Base-by-base conservation (phyloP, 768 basidiomycete species). In the Nidula microcarpa region DNA sequence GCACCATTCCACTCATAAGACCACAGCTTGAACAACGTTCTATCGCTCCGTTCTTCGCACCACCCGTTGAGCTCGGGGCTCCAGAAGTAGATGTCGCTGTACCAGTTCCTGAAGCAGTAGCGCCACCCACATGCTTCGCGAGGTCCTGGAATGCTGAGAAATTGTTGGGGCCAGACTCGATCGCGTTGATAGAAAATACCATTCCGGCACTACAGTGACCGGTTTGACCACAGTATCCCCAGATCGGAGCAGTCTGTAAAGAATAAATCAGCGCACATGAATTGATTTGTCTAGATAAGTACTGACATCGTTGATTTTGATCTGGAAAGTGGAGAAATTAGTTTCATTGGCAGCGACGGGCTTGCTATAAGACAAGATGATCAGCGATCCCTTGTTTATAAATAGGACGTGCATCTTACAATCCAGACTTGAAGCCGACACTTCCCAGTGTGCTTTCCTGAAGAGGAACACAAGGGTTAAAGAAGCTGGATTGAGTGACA, bases 141-240 rank as follows among this genome's bases (percentile, higher is more conserved):
- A 69, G 60, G 32, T 65, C 63, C 43, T 66, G 56, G 73, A 82
- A 85, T 6, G 76, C 78, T 7, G 64, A 74, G 57, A 80, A 85
- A 63, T 65, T 82, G 61, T 82, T 77, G 16, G 77, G 57, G 18
- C 80, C 74, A 5, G 68, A 64, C 63, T 78, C 77, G 23, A 73
- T 69, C 1, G 82, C 76, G 66, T 84, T 86, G 58, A 77, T 75
- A n/a, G 81, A 62, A 59, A 85, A 84, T 49, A 86, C 85, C 86
- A 86, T 86, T 49, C 85, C 85, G 30, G 69, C 54, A 0, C 64
- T 70, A 60, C 84, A 85, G 64, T 86, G 85, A 47, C 63, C 65
- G 1, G 61, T 57, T 59, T 85, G 82, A 0, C 71, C 70, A 61
- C 85, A 85, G 69, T 77, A 85, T 3, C 74, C 78, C 83, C 80